Conservation (phyloP, 1,139 yeast genomes). For the Sugiyamaella novakii region DNA sequence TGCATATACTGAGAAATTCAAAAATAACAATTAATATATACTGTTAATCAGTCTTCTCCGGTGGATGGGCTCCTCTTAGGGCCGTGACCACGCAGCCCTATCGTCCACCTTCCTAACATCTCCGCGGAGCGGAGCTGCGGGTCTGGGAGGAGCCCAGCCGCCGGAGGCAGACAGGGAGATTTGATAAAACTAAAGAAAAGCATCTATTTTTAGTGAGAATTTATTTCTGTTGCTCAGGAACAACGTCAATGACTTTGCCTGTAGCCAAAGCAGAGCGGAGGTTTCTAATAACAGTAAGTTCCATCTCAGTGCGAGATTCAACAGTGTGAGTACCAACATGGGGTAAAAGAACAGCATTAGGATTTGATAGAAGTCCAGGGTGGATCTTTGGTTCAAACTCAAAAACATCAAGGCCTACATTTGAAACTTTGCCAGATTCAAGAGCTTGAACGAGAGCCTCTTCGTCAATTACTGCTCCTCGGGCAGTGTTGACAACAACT, state of each 20-base stretch:
- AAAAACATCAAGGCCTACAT: conserved; percentile 67
- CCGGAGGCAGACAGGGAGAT: background rate
- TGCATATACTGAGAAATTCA: conserved; percentile 10
- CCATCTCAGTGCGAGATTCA: conserved; percentile 61
- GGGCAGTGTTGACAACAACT: conserved; percentile 62
- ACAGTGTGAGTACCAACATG: conserved; percentile 66
- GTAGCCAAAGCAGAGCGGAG: conserved; percentile 49
- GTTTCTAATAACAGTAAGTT: conserved; percentile 54
- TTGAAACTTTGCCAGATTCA: conserved; percentile 66
- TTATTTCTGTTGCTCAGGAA: conserved; percentile 48
- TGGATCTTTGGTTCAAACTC: conserved; percentile 70
- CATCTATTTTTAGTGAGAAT: conserved; percentile 34
- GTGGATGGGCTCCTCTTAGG: background rate
- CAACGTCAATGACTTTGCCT: conserved; percentile 58
- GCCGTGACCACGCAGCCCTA: no score
- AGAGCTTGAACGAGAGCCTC: conserved; percentile 60
- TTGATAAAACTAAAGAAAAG: background rate
- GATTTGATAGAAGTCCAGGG: conserved; percentile 40
- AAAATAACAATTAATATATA: background rate
- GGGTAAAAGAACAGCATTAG: conserved; percentile 60
- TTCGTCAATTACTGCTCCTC: conserved; percentile 77
- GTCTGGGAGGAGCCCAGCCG: conserved; percentile 7
- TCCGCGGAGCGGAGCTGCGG: conserved; percentile 5
- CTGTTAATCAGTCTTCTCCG: background rate
- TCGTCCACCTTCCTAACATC: no score